A percentile compares a stretch with the other conserved stretches of the same genome.
Conservation (phyloP, 2,329 filamentous ascomycete species). For the Cordyceps pruinosa region DNA sequence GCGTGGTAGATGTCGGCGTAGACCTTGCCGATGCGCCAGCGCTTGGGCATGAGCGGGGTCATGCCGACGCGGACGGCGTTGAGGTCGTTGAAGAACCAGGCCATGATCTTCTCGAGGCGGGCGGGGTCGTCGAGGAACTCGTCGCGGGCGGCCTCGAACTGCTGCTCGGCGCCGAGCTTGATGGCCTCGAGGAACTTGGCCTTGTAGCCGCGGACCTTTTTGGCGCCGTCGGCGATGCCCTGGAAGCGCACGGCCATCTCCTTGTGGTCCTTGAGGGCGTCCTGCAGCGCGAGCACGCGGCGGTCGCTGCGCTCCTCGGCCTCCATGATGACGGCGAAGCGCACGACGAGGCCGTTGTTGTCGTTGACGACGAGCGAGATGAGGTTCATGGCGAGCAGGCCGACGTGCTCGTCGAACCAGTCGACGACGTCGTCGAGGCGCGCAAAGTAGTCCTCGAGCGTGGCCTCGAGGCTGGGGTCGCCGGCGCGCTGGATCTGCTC, state of each 20-base stretch:
- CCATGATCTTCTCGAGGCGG: constrained; percentile 76
- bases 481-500: constrained; percentile 81
- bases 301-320: constrained; percentile 96
- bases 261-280: constrained; percentile 91
- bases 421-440: constrained; percentile 80
- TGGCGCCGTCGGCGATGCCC: constrained; percentile 88
- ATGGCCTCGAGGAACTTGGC: constrained; percentile 86
- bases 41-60: constrained; percentile 84
- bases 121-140: constrained; percentile 78
- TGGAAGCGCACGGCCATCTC: constrained; percentile 91
- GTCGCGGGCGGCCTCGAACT: constrained; percentile 65
- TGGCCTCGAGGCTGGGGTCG: constrained; percentile 68
- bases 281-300: constrained; percentile 82
- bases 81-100: constrained; percentile 97
- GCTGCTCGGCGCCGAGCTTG: constrained; percentile 61
- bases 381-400: constrained; percentile 79
- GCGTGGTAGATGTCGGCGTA: constrained; percentile 88
- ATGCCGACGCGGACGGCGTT: constrained; percentile 93
- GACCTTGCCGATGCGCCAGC: constrained; percentile 90
- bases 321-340: constrained; percentile 85
- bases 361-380: constrained; percentile 81
- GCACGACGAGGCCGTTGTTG: constrained; percentile 83
- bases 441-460: constrained; percentile 83
- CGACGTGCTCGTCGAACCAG: constrained; percentile 94
- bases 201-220: constrained; percentile 91